A percentile compares a stretch with the other conserved stretches of the same genome.
These are phyloP conservation scores for Suillus americanus DNA, from an alignment of 768 basidiomycete genomes.

Conservation along the genomic window DNA sequence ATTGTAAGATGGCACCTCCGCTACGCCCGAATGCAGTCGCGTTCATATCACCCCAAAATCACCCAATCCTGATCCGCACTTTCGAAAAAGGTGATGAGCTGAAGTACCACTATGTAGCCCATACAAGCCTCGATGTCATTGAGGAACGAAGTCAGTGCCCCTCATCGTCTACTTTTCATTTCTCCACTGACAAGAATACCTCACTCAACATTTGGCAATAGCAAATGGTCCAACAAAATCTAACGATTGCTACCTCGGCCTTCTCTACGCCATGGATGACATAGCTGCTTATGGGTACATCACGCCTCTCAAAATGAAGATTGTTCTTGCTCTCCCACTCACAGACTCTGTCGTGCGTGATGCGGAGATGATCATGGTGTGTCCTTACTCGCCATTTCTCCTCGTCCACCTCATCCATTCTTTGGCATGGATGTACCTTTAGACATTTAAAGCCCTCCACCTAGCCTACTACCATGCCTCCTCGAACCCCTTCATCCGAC, in stretches of 20 bases:
- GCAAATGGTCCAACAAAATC: conserved; percentile 52
- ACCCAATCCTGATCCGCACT: conserved; percentile 72
- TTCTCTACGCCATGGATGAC: conserved; percentile 90
- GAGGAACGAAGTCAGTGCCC: conserved; percentile 79
- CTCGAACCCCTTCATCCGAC: conserved; percentile 82
- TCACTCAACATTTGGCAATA: neutral
- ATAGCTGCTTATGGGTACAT: conserved; percentile 92
- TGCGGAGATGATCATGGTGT: conserved; percentile 71
- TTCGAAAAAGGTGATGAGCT: conserved; percentile 63
- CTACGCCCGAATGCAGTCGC: conserved; percentile 79
- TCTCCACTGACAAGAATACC: neutral
- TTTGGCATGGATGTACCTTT: conserved; percentile 2
- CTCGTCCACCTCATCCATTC: neutral
- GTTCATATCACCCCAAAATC: conserved; percentile 82
- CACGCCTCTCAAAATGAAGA: conserved; percentile 85
- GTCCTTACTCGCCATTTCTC: conserved; percentile 21
- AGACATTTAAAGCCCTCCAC: conserved; percentile 90
- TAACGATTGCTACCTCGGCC: conserved; percentile 78
- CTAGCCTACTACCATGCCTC: conserved; percentile 83
- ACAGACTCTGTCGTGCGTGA: conserved; percentile 83
- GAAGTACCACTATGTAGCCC: conserved; percentile 90
- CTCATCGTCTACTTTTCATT: conserved; percentile 1
- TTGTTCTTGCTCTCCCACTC: conserved; percentile 76
- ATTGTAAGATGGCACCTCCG: conserved; percentile 55
- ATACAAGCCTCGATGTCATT: conserved; percentile 87